Percentiles rank a stretch among this genome's conserved stretches.
Evolutionary conservation across 2,329 filamentous ascomycete species (phyloP).

Genomic region (Neofusicoccum ribis): DNA sequence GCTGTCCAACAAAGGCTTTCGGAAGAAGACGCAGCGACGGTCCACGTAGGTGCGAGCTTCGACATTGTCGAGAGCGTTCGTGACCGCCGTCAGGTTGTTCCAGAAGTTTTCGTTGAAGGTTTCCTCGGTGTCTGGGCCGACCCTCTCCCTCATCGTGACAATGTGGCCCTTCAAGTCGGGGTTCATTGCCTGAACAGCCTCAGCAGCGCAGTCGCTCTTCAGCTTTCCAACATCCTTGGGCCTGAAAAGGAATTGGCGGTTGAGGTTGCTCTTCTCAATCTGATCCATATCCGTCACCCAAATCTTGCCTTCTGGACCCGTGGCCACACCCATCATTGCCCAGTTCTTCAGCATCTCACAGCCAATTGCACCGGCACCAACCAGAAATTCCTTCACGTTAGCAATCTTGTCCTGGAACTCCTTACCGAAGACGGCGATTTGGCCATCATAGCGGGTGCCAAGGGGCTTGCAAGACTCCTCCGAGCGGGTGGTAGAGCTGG

Average conservation of each 20-base stretch:
- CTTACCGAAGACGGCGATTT: slow-evolving; percentile 92
- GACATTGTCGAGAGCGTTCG: slow-evolving; percentile 96
- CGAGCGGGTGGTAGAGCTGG: slow-evolving; percentile 70
- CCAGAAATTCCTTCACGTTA: slow-evolving; percentile 88
- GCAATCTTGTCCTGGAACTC: slow-evolving; percentile 93
- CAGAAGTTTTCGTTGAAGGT: slow-evolving; percentile 95
- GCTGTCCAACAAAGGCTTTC: slow-evolving; percentile 92
- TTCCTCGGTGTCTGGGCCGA: slow-evolving; percentile 87
- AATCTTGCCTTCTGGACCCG: slow-evolving; percentile 85
- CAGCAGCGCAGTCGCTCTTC: slow-evolving; percentile 93
- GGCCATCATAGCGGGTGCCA: slow-evolving; percentile 88
- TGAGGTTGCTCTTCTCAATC: slow-evolving; percentile 98
- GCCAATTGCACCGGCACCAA: slow-evolving; percentile 94
- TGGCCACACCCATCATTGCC: slow-evolving; percentile 96
- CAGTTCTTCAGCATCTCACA: slow-evolving; percentile 99
- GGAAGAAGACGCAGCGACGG: slow-evolving; percentile 95
- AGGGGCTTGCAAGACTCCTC: slow-evolving; percentile 86
- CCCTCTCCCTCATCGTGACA: slow-evolving; percentile 79
- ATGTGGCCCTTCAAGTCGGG: slow-evolving; percentile 88
- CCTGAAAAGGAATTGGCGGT: slow-evolving; percentile 94
- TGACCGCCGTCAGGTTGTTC: slow-evolving; percentile 83
- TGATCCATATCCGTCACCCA: slow-evolving; percentile 96
- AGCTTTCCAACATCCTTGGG: slow-evolving; percentile 89
- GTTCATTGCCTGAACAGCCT: slow-evolving; percentile 93
- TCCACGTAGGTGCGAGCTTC: slow-evolving; percentile 97